Percentiles rank a stretch among this genome's conserved stretches.
Conservation (phyloP, 805 yeast species). For the Yamadazyma nakazawae region DNA sequence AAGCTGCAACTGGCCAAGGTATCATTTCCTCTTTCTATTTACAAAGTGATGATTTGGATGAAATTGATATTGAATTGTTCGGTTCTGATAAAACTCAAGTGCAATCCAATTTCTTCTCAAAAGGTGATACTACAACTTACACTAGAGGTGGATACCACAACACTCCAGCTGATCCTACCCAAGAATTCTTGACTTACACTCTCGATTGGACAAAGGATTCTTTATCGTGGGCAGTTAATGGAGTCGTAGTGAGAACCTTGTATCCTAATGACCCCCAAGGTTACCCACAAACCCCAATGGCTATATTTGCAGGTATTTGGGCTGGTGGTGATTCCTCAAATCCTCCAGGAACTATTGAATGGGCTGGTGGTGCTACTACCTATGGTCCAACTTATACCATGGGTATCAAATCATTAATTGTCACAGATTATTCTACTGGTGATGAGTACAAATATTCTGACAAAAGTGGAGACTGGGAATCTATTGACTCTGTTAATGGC, state of each 20-base stretch:
- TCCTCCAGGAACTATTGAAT: constrained; percentile 64
- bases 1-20: constrained; percentile 77
- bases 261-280: constrained; percentile 54
- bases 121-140: constrained; percentile 74
- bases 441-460: constrained; percentile 53
- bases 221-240: constrained; percentile 73
- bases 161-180: constrained; percentile 52
- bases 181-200: constrained; percentile 69
- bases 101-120: constrained; percentile 77
- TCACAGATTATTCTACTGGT: constrained; percentile 72
- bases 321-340: constrained; percentile 77
- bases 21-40: constrained; percentile 77
- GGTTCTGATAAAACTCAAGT: constrained; percentile 76
- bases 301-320: constrained; percentile 66
- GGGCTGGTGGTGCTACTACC: constrained; percentile 80
- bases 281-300: constrained; percentile 92
- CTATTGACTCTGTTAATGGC: constrained; percentile 58
- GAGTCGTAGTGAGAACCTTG: constrained; percentile 62
- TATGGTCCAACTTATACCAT: constrained; percentile 68
- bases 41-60: constrained; percentile 83
- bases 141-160: constrained; percentile 75
- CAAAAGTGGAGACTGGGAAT: constrained; percentile 54
- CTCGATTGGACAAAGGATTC: constrained; percentile 75
- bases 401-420: constrained; percentile 55
- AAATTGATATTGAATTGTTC: constrained; percentile 83